Evolutionary conservation across 139 green algal species (phyloP).

Genomic region (Chara braunii): DNA sequence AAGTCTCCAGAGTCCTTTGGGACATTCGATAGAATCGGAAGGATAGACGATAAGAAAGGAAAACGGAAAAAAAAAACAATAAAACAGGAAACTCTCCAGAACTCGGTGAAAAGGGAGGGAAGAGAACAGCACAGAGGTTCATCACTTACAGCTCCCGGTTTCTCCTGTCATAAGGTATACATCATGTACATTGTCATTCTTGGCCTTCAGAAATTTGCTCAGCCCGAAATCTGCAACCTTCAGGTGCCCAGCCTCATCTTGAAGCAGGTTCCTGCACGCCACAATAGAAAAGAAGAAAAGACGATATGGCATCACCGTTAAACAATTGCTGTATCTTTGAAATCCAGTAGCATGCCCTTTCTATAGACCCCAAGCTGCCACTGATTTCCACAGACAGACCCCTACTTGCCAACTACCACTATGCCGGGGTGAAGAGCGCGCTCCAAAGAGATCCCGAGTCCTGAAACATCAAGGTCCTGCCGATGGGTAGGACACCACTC

Average conservation of each 20-base stretch:
- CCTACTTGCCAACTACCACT: no score
- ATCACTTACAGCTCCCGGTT: slow-evolving; percentile 31
- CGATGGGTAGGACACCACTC: no score
- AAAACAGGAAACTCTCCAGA: no score
- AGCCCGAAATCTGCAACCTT: slow-evolving; percentile 53
- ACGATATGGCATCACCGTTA: background rate
- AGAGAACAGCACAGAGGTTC: background rate
- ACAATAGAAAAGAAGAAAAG: background rate
- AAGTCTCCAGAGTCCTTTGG: no score
- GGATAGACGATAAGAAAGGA: no score
- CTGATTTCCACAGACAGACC: background rate
- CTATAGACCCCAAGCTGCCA: background rate
- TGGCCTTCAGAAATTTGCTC: slow-evolving; percentile 34
- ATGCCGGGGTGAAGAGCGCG: no score
- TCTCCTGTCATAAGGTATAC: slow-evolving; percentile 41
- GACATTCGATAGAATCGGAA: no score
- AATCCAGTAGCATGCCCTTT: background rate
- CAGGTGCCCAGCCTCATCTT: slow-evolving; percentile 19
- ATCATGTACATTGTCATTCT: slow-evolving; percentile 33
- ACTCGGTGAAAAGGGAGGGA: background rate
- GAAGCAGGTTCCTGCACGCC: slow-evolving; percentile 41
- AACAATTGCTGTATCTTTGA: background rate
- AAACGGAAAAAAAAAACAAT: no score
- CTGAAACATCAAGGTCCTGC: no score
- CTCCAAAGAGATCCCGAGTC: no score